Conservation (phyloP, 2,329 filamentous ascomycete species). For the Penicillium corylophilum region DNA sequence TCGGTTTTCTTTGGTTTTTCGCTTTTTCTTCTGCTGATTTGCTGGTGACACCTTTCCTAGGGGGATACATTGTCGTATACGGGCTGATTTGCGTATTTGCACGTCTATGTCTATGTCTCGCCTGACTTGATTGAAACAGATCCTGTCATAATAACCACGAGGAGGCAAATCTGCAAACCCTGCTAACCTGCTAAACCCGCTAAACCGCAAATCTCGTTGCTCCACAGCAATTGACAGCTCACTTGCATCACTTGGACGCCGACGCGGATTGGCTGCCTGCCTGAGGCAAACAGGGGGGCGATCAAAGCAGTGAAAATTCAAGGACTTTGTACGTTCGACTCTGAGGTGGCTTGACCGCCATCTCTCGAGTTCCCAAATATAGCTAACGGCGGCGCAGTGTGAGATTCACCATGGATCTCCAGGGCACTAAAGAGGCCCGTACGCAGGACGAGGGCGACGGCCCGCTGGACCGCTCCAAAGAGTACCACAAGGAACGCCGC, state of each 20-base stretch:
- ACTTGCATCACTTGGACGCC: constrained; percentile 27
- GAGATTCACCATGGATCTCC: constrained; percentile 37
- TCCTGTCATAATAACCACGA: constrained; percentile 14
- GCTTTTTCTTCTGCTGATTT: constrained; percentile 14
- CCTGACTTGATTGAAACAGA: too few relatives aligned
- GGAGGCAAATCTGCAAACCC: constrained; percentile 10
- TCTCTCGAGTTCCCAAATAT: neutral
- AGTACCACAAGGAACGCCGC: constrained; percentile 38
- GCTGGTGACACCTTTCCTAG: neutral
- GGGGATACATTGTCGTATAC: neutral
- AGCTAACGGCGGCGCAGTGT: neutral
- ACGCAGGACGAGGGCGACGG: constrained; percentile 40
- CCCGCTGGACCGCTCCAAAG: constrained; percentile 36
- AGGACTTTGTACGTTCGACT: constrained; percentile 10
- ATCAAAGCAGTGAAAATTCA: constrained; percentile 6
- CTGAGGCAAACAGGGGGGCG: constrained; percentile 27
- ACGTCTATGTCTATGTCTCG: too few relatives aligned
- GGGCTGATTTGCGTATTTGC: neutral
- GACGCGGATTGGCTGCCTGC: constrained; percentile 28
- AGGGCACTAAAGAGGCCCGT: constrained; percentile 42
- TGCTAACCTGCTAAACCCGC: too few relatives aligned
- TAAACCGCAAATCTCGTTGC: constrained; percentile 7
- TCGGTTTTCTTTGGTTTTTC: constrained; percentile 16
- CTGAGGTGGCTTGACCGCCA: neutral
- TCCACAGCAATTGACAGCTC: constrained; percentile 29